Conservation (phyloP, 208 protist genomes). For the Entamoeba histolytica region DNA sequence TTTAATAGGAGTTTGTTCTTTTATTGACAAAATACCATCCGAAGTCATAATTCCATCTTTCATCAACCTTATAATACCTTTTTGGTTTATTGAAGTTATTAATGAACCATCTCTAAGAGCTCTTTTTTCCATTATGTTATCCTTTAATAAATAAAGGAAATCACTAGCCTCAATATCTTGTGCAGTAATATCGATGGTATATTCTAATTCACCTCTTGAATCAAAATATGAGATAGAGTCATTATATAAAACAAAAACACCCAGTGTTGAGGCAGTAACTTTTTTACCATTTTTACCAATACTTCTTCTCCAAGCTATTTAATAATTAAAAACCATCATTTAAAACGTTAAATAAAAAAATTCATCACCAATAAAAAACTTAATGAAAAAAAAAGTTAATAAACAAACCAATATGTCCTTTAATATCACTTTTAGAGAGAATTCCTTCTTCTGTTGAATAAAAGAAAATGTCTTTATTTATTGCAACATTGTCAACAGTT, state of each 20-base stretch:
- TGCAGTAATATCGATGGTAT: neutral
- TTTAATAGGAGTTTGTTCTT: no score
- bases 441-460: neutral
- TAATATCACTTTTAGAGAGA: neutral
- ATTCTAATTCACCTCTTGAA: neutral
- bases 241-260: neutral
- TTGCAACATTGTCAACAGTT: neutral
- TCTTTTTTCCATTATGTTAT: neutral
- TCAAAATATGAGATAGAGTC: neutral
- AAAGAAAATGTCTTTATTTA: neutral
- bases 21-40: no score
- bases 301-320: neutral
- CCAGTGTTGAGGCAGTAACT: neutral
- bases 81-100: no score
- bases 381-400: no score
- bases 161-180: neutral
- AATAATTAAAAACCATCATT: neutral
- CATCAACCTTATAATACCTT: no score
- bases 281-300: neutral
- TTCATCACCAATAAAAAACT: neutral
- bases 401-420: neutral
- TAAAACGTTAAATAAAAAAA: no score
- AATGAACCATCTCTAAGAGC: neutral
- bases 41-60: no score
- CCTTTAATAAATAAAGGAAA: neutral